Percentiles rank a stretch among this genome's conserved stretches.
Evolutionary conservation across 306 rosid genomes (phyloP).

Genomic region (Argentina anserina): DNA sequence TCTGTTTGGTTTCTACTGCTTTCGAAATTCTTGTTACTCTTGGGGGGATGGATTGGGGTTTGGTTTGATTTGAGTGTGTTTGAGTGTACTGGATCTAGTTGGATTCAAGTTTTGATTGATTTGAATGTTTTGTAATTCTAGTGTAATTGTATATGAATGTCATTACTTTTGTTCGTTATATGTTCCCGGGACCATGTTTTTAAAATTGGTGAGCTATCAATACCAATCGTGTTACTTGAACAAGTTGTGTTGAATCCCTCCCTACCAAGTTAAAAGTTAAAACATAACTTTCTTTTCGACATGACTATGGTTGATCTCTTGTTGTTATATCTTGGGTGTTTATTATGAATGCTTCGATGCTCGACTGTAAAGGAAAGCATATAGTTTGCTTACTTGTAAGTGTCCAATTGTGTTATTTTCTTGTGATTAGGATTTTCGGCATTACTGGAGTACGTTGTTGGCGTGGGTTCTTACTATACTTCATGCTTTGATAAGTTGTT

Average conservation of each 20-base stretch:
- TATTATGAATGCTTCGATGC: slow-evolving; percentile 5
- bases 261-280: background rate
- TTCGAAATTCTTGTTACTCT: background rate
- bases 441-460: slow-evolving; percentile 4
- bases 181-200: background rate
- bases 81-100: background rate
- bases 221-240: background rate
- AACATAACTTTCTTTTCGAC: background rate
- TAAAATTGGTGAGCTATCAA: slow-evolving; percentile 3
- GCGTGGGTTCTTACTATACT: background rate
- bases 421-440: slow-evolving; percentile 27
- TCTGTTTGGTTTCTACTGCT: slow-evolving; percentile 1
- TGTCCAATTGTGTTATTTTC: slow-evolving; percentile 12
- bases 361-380: background rate
- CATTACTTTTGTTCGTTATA: background rate
- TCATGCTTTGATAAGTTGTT: slow-evolving; percentile 13
- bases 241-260: background rate
- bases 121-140: background rate
- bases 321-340: background rate
- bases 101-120: background rate
- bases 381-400: background rate
- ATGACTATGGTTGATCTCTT: background rate
- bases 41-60: slow-evolving; percentile 5
- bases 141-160: background rate
- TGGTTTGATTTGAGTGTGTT: background rate